Evolutionary conservation across 2,329 filamentous ascomycete species (phyloP).

Genomic region (Diaporthe helianthi): DNA sequence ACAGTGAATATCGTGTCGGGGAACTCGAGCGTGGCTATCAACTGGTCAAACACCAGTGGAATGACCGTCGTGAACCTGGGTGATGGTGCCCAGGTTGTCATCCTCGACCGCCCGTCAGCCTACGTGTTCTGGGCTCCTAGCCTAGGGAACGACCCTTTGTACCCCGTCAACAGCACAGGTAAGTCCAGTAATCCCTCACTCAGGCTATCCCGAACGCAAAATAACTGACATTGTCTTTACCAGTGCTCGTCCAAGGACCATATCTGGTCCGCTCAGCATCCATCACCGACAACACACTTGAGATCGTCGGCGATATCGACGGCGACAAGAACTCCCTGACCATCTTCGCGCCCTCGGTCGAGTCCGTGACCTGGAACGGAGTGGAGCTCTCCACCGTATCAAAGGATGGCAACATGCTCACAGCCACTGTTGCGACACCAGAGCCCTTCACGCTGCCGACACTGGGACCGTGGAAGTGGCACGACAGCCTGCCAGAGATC

Average conservation of each 20-base stretch:
- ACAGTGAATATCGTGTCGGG: slow-evolving; percentile 51
- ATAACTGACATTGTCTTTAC: not conserved
- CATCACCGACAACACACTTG: slow-evolving; percentile 45
- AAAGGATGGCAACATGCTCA: slow-evolving; percentile 40
- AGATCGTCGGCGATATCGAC: slow-evolving; percentile 54
- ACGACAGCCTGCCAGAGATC: slow-evolving; percentile 58
- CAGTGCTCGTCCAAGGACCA: slow-evolving; percentile 59
- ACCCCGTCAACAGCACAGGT: slow-evolving; percentile 54
- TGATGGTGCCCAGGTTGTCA: slow-evolving; percentile 55
- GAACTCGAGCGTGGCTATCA: slow-evolving; percentile 49
- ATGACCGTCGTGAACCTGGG: slow-evolving; percentile 54
- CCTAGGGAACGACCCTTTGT: slow-evolving; percentile 54
- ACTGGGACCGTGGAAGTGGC: slow-evolving; percentile 54
- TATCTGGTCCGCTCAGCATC: slow-evolving; percentile 57
- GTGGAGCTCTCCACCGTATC: slow-evolving; percentile 43
- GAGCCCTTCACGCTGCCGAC: slow-evolving; percentile 47
- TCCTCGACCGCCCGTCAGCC: slow-evolving; percentile 61
- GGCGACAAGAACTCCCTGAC: slow-evolving; percentile 48
- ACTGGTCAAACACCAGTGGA: slow-evolving; percentile 57
- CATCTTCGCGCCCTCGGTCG: slow-evolving; percentile 56
- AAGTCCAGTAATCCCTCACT: slow-evolving; percentile 15
- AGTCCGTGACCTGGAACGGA: slow-evolving; percentile 60
- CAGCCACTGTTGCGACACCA: slow-evolving; percentile 40
- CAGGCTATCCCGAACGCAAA: fast-evolving
- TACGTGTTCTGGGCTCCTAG: slow-evolving; percentile 65